Percentiles rank a stretch among this genome's conserved stretches.
Evolutionary conservation across 805 yeast species (phyloP).

Genomic region (Ogataea haglerorum): DNA sequence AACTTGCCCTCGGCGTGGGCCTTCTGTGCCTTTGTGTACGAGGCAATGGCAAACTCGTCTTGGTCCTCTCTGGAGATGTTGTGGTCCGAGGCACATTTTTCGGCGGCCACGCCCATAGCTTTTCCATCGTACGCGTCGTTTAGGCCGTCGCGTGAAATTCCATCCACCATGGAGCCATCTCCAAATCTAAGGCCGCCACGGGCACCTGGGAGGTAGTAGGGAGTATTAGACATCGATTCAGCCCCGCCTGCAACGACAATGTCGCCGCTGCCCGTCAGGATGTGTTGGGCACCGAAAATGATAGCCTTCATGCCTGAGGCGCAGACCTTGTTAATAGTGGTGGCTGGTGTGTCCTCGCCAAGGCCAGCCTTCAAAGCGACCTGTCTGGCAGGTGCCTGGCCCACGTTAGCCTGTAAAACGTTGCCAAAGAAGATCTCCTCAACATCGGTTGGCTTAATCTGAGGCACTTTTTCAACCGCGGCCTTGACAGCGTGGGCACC

Average conservation of each 20-base stretch:
- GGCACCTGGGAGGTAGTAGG: conserved; percentile 84
- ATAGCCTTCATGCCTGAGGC: conserved; percentile 94
- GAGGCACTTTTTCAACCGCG: conserved; percentile 79
- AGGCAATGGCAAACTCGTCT: conserved; percentile 80
- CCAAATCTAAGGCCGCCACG: conserved; percentile 92
- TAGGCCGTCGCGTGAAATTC: conserved; percentile 88
- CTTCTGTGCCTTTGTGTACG: conserved; percentile 81
- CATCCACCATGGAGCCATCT: conserved; percentile 75
- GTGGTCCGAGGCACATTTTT: conserved; percentile 88
- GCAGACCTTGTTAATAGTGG: conserved; percentile 95
- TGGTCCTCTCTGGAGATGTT: conserved; percentile 76
- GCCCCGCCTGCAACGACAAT: conserved; percentile 97
- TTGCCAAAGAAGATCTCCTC: conserved; percentile 93
- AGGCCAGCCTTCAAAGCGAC: conserved; percentile 91
- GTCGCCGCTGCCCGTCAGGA: conserved; percentile 84
- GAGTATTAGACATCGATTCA: conserved; percentile 95
- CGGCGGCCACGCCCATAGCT: conserved; percentile 98
- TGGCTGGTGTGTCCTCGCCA: conserved; percentile 73
- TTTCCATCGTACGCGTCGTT: conserved; percentile 83
- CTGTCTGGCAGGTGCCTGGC: conserved; percentile 98
- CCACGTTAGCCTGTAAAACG: conserved; percentile 87
- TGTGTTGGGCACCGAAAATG: conserved; percentile 86
- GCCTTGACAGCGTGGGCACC: conserved; percentile 92
- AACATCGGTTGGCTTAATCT: conserved; percentile 69
- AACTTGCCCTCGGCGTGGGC: conserved; percentile 85